Evolutionary conservation across 164 flowering plant species (phyloP), one percentile per base, ranked within the genome.

Genomic region (Tinospora cordifolia): DNA sequence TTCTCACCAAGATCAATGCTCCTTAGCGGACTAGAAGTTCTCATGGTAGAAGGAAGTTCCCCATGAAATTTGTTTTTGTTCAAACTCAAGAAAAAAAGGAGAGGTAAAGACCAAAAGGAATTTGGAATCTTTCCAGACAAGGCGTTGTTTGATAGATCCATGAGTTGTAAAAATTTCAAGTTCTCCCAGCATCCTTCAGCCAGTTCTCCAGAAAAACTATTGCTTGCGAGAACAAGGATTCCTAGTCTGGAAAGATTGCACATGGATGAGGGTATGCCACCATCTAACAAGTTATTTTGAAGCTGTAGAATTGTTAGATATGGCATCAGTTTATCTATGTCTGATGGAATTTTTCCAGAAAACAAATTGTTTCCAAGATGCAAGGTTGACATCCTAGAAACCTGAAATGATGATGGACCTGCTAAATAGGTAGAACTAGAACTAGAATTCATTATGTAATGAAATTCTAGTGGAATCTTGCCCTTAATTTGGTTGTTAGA

Each of bases 51-150:
- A 6, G 87, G 85, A 0, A 83, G 3, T 24, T 65, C 47, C 22
- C 83, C 81, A 3, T 47, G 54, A 2, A 83, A 25, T 0, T 10
- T 25, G 62, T 80, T 78, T 9, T 76, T 76, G 62, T 24, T 47
- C 69, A 74, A 60, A 1, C 51, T 67, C 46, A 83, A 47, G 17
- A 70, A 67, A 7, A 6, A 10, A 0, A 75, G 72, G 4, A 0
- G 0, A 17, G 12, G 6, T 3, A 71, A n/a, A 10, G 41, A 25
- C 46, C 69, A 74, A 1, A 70, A 0, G 0, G 77, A 81, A 2
- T 19, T 39, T 5, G 89, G 84, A 58, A 86, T 80, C 0, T 24
- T 30, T 11, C 85, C 86, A 0, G 69, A 63, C 8, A 84, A 19
- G 27, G 44, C 57, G 47, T 84, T 84, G 22, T 65, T 62, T 14